Evolutionary conservation across 2,329 filamentous ascomycete genomes (phyloP), one percentile per base, ranked within the genome.

Genomic region (Paraconiothyrium sp.): DNA sequence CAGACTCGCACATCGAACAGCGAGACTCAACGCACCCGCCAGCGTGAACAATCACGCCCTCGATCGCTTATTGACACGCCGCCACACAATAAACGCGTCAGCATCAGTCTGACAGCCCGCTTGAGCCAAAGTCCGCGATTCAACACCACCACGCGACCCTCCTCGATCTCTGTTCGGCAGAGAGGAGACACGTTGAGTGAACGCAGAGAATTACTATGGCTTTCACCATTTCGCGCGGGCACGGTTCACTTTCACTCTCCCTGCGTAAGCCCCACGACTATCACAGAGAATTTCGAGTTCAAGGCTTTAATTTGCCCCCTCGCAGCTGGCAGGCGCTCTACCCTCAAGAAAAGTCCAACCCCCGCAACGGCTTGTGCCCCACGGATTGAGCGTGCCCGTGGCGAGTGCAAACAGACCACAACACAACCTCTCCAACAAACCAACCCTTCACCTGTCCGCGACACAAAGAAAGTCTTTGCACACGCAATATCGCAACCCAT

Each of bases 231-330:
- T 11, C 37, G 34, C 35, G 24, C 35, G 37, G 51, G 39, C 43
- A 37, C 46, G 27, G 43, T 56, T 47, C 54, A 56, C 54, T 48
- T 47, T 56, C 54, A 56, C 54, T 47, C 43, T 35, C 34, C 16
- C 43, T 37, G 32, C 43, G 43, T 30, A 56, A 56, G 20, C 30
- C 43, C 43, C 54, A 56, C 43, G 34, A 56, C 54, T 11, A 7
- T 22, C 41, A 56, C 30, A 39, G 37, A 37, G 43, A 3, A 11
- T 32, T 9, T 32, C 11, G 3, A 27, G 11, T 44, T 32, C n/a
- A 27, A 24, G 20, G 30, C 43, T 27, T 47, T 37, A 24, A n/a
- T 22, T 37, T 14, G 27, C 43, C 41, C 16, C 13, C 43, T 20
- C 54, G 30, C 54, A 47, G n/a, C 24, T 27, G 32, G n/a, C 43